Base-by-base conservation (phyloP, 1,284 basidiomycete genomes). In the Ganoderma meredithae region DNA sequence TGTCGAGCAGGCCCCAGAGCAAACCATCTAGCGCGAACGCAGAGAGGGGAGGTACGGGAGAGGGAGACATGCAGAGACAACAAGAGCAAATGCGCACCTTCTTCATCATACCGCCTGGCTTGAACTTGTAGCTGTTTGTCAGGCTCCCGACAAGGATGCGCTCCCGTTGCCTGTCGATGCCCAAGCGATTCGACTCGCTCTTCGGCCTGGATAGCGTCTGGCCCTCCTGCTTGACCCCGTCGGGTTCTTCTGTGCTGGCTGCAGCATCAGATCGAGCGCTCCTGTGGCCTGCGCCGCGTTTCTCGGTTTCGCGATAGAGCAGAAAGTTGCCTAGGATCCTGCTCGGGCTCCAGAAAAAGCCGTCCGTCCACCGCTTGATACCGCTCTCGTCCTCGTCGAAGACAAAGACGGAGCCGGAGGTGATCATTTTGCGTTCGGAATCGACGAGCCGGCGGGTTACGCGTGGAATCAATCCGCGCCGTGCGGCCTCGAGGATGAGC, bases 341-440 rank as follows among this genome's bases (percentile, higher is more conserved):
- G 68, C 91, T 90, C 1, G 92, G 92, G 72, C 89, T 91, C 97
- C 97, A 99, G 76, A 95, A 93, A 79, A 95, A 92, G 6, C 97
- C 97, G 81, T 99, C 97, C 0, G 97, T 99, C 97, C 97, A 99
- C 62, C 97, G 88, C 83, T 98, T 98, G 84, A 99, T 99, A 44
- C 96, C 96, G 75, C 95, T 96, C 81, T 98, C 96, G 75, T 95
- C 92, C 83, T 98, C 97, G 80, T 99, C 96, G 78, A 99, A 99
- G 69, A 99, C 97, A 77, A 98, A 99, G 40, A 99, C 95, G 3
- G 94, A 94, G 67, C 97, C 97, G 9, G 94, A 96, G 39, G 91
- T 90, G 77, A 99, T 97, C 89, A 97, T 94, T 75, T 90, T 93
- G 69, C 95, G 88, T 80, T 99, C 97, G 53, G 93, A 88, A 78